A percentile compares a stretch with the other conserved stretches of the same genome.
Evolutionary conservation across 116 monocot genomes (phyloP).

Genomic region (Thalassia testudinum): DNA sequence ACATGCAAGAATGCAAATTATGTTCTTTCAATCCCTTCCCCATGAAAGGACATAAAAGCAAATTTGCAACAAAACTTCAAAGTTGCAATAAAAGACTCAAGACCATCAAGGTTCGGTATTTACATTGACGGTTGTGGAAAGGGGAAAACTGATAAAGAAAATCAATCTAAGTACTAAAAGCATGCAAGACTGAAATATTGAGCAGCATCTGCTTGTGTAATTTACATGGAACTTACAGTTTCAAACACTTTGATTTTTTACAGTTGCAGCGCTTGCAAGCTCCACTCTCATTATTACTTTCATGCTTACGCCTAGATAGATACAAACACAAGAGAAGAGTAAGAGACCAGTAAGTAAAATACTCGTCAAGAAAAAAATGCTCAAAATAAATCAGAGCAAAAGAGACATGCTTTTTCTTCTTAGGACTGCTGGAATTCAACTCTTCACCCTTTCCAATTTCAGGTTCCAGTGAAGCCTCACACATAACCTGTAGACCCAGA

Average conservation of each 20-base stretch:
- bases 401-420: conserved; percentile 40
- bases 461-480: conserved; percentile 4
- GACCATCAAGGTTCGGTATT: too few relatives aligned
- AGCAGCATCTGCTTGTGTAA: too few relatives aligned
- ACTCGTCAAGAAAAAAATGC: neutral
- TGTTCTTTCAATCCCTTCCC: too few relatives aligned
- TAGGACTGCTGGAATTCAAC: conserved; percentile 31
- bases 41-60: too few relatives aligned
- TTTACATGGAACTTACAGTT: conserved; percentile 41
- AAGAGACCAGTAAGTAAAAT: neutral
- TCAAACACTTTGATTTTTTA: conserved; percentile 79
- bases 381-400: neutral
- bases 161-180: too few relatives aligned
- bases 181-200: too few relatives aligned
- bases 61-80: too few relatives aligned
- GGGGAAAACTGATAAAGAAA: too few relatives aligned
- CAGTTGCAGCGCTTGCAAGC: conserved; percentile 66
- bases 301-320: conserved; percentile 27
- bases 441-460: conserved; percentile 7
- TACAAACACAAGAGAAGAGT: too few relatives aligned
- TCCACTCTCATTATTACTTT: conserved; percentile 19
- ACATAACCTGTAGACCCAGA: neutral
- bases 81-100: too few relatives aligned
- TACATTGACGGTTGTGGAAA: too few relatives aligned
- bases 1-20: too few relatives aligned